These are phyloP conservation scores for Mrakia gelida DNA, from an alignment of 768 basidiomycete genomes.

Conservation along the genomic window DNA sequence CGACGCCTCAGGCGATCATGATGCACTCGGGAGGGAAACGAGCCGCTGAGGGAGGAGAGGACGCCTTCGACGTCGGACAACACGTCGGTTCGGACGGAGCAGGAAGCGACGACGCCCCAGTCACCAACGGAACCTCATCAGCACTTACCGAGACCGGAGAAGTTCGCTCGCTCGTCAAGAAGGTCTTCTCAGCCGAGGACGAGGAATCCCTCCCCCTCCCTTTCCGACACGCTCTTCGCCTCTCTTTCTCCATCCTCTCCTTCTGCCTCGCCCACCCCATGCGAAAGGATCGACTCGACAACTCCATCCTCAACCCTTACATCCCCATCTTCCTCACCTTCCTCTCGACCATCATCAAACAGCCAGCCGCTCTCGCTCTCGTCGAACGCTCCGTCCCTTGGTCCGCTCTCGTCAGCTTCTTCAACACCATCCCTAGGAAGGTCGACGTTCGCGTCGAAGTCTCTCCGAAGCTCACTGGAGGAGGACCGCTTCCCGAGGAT, in stretches of 20 bases:
- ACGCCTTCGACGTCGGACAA: not conserved
- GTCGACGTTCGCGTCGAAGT: conserved; percentile 40
- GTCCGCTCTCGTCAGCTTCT: conserved; percentile 64
- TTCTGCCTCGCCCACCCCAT: conserved; percentile 61
- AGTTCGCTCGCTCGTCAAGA: conserved; percentile 34
- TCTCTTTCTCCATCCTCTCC: conserved; percentile 72
- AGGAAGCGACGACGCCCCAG: conserved; percentile 1
- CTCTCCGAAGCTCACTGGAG: conserved; percentile 60
- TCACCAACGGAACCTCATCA: not conserved
- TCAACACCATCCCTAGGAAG: conserved; percentile 56
- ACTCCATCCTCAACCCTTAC: conserved; percentile 71
- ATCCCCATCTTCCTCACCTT: conserved; percentile 82
- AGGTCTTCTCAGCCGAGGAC: conserved; percentile 18
- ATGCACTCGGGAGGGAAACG: conserved; percentile 26
- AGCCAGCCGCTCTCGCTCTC: conserved; percentile 56
- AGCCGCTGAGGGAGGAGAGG: not conserved
- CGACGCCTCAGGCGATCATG: conserved; percentile 35
- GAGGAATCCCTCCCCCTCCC: conserved; percentile 52
- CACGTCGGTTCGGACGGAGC: not conserved
- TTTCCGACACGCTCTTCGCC: conserved; percentile 69
- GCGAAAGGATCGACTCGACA: conserved; percentile 46
- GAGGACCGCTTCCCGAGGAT: conserved; percentile 77
- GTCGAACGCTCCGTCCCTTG: conserved; percentile 81
- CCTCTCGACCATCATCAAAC: conserved; percentile 68
- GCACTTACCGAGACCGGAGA: not conserved